These are phyloP conservation scores for Saccharomyces eubayanus DNA, from an alignment of 805 yeast genomes.

Conservation along the genomic window DNA sequence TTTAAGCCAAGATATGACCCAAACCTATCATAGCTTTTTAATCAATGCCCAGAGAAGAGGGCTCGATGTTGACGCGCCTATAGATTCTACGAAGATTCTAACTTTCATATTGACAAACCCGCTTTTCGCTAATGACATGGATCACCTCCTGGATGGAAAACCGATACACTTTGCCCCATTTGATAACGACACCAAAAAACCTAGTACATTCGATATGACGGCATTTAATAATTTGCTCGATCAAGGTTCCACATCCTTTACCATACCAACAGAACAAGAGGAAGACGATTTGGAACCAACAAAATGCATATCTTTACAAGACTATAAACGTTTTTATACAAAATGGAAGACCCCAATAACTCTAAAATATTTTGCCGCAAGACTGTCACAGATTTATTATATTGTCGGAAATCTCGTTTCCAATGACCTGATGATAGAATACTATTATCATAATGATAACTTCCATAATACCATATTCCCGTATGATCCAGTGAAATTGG, in stretches of 20 bases:
- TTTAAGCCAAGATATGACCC: constrained; percentile 23
- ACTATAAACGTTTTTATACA: constrained; percentile 26
- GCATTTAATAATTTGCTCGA: background rate
- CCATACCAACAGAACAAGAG: background rate
- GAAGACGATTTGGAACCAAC: background rate
- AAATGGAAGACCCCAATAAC: constrained; percentile 52
- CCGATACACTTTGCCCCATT: constrained; percentile 35
- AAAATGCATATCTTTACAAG: constrained; percentile 7
- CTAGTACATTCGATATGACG: background rate
- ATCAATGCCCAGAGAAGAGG: constrained; percentile 42
- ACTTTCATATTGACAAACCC: constrained; percentile 34
- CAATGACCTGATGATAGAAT: constrained; percentile 40
- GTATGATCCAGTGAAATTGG: constrained; percentile 31
- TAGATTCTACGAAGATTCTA: constrained; percentile 36
- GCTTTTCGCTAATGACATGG: constrained; percentile 37
- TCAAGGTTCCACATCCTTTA: background rate
- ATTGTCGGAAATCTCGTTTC: constrained; percentile 29
- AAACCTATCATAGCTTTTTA: constrained; percentile 37
- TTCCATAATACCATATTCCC: constrained; percentile 36
- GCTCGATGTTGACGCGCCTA: constrained; percentile 41
- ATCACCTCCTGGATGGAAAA: constrained; percentile 39
- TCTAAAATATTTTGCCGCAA: constrained; percentile 45
- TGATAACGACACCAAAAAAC: constrained; percentile 23
- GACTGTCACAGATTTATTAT: constrained; percentile 40
- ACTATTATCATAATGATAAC: constrained; percentile 38